Conservation (phyloP, 73 alveolate species). For the Paramecium tetraurelia region DNA sequence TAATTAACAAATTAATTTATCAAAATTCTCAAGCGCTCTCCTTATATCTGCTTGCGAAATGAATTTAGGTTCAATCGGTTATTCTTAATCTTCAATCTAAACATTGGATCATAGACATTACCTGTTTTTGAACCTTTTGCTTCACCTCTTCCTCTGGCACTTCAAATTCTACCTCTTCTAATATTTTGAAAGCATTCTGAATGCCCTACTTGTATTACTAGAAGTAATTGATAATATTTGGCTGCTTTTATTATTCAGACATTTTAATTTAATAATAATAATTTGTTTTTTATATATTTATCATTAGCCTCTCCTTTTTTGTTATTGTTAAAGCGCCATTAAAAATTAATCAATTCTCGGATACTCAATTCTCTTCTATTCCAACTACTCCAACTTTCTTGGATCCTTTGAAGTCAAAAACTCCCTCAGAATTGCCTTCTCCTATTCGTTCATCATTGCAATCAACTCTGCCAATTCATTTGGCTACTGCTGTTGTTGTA, state of each 20-base stretch:
- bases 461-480: conserved; percentile 17
- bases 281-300: background rate
- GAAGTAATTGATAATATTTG: background rate
- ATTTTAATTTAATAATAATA: background rate
- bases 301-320: conserved; percentile 11
- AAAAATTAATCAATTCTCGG: conserved; percentile 21
- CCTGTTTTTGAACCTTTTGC: background rate
- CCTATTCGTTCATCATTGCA: conserved; percentile 28
- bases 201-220: background rate
- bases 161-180: background rate
- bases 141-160: background rate
- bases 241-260: background rate
- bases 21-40: conserved; percentile 3
- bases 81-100: background rate
- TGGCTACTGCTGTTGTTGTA: background rate
- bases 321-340: background rate
- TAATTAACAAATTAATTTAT: background rate
- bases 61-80: background rate
- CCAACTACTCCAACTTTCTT: background rate
- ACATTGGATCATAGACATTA: background rate
- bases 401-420: conserved; percentile 19
- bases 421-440: conserved; percentile 13
- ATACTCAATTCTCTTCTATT: background rate
- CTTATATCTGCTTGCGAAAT: background rate
- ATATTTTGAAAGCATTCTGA: background rate